Percentiles rank a stretch among this genome's conserved stretches.
phyloP scores from a whole-genome alignment of 73 alveolate species.

The Paramecium octaurelia region DNA sequence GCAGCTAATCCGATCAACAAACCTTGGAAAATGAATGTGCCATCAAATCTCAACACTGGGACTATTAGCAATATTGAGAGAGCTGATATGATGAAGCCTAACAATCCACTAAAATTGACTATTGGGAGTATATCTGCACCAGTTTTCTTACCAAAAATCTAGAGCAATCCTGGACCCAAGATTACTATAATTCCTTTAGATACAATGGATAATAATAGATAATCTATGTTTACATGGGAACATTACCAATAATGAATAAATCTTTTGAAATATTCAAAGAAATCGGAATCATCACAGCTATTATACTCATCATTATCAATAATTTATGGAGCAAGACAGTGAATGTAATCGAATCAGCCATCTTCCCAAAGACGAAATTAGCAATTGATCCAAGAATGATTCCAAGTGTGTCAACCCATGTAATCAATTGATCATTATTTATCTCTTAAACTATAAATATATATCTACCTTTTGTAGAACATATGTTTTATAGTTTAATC shows the following conservation, averaged over 20 bases:
- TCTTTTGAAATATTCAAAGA: background rate
- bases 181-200: constrained; percentile 4
- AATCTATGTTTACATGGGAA: background rate
- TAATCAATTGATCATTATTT: constrained; percentile 3
- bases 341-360: background rate
- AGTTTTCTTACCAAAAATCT: background rate
- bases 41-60: constrained; percentile 6
- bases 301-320: background rate
- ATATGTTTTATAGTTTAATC: constrained; percentile 22
- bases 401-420: constrained; percentile 24
- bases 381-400: background rate
- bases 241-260: background rate
- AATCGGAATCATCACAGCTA: background rate
- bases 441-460: background rate
- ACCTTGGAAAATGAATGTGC: background rate
- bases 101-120: background rate
- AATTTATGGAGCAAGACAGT: background rate
- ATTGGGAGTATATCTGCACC: background rate
- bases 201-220: background rate
- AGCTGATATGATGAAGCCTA: background rate
- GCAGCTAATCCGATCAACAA: background rate
- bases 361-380: background rate
- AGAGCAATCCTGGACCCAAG: background rate
- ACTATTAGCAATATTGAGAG: background rate
- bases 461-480: background rate